Conservation (phyloP, 495 filamentous ascomycete genomes). For the Aspergillus kassunensis region DNA sequence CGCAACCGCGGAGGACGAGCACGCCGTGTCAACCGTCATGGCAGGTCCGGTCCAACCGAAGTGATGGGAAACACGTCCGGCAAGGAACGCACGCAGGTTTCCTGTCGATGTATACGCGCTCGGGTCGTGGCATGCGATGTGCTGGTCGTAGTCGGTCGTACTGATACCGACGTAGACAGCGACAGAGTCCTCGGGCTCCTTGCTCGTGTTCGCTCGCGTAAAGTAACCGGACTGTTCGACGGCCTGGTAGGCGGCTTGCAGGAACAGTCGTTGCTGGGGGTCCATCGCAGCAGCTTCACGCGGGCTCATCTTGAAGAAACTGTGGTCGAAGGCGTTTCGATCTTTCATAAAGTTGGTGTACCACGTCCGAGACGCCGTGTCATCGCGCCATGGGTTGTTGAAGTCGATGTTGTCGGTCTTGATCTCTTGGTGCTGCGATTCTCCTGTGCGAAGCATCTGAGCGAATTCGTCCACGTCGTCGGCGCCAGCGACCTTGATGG, state of each 20-base stretch:
- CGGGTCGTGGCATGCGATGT: constrained; percentile 28
- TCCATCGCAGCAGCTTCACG: constrained; percentile 44
- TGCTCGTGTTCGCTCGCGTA: constrained; percentile 32
- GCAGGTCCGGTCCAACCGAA: constrained; percentile 39
- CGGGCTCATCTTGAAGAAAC: constrained; percentile 54
- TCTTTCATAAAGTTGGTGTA: not conserved
- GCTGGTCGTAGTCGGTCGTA: constrained; percentile 39
- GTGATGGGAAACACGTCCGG: constrained; percentile 43
- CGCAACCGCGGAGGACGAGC: constrained; percentile 35
- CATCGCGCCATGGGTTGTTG: constrained; percentile 6
- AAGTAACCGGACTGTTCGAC: constrained; percentile 45
- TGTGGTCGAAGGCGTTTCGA: constrained; percentile 32
- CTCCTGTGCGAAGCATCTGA: constrained; percentile 31
- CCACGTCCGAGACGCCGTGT: constrained; percentile 15
- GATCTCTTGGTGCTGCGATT: constrained; percentile 37
- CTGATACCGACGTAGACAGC: constrained; percentile 44
- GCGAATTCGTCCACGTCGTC: constrained; percentile 42
- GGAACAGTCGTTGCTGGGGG: constrained; percentile 43
- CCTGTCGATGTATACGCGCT: not conserved
- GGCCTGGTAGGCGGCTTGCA: constrained; percentile 54
- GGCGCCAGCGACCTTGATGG: constrained; percentile 42
- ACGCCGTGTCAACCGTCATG: constrained; percentile 44
- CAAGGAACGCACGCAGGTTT: constrained; percentile 4
- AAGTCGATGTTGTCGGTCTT: constrained; percentile 23
- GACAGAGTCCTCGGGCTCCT: constrained; percentile 9